These are phyloP conservation scores for Fraxinus angustifolia DNA, from an alignment of 305 asterid species.

Conservation along the genomic window DNA sequence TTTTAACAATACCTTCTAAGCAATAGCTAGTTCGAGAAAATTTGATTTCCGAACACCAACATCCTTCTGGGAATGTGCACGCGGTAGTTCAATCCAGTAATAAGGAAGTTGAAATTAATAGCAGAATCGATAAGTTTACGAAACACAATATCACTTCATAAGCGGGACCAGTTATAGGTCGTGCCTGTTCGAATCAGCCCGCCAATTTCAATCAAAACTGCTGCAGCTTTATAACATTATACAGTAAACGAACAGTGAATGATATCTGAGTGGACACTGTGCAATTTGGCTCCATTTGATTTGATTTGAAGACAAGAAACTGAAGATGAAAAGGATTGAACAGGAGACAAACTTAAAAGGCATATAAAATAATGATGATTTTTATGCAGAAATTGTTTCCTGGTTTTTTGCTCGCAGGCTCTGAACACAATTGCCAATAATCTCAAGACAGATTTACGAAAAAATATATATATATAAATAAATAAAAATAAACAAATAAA, in stretches of 20 bases:
- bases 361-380: constrained; percentile 34
- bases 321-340: constrained; percentile 20
- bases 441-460: constrained; percentile 14
- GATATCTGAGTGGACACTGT: background rate
- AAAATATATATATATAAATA: too few relatives aligned
- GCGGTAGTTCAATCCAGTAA: background rate
- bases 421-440: constrained; percentile 27
- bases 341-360: constrained; percentile 12
- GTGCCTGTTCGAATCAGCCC: background rate
- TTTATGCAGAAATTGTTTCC: constrained; percentile 49
- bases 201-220: background rate
- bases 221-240: background rate
- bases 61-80: background rate
- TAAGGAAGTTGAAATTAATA: background rate
- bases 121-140: background rate
- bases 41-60: background rate
- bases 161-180: background rate
- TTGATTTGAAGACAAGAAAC: constrained; percentile 16
- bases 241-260: background rate
- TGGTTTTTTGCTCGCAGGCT: constrained; percentile 23
- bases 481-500: too few relatives aligned
- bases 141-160: background rate
- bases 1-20: background rate
- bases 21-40: background rate
- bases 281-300: background rate